Conservation (phyloP, 371 early-diverging fungal species). For the Lichtheimia corymbifera region DNA sequence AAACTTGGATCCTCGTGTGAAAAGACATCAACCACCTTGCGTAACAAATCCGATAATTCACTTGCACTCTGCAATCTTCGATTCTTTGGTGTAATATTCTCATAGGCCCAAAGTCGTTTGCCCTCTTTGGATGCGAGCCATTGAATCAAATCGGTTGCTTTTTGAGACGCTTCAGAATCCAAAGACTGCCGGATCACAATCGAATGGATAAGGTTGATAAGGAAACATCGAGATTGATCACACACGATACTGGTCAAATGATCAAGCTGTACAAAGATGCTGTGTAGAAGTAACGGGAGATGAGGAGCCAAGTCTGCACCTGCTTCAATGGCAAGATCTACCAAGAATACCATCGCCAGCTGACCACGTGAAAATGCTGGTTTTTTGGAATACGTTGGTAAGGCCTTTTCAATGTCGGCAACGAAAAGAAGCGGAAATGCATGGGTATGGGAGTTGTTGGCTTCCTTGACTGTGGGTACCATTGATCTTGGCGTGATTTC, state of each 20-base stretch:
- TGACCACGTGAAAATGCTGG: conserved; percentile 82
- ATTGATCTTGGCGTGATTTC: conserved; percentile 79
- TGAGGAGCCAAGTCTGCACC: conserved; percentile 69
- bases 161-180: conserved; percentile 55
- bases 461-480: conserved; percentile 66
- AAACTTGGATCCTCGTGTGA: conserved; percentile 65
- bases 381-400: conserved; percentile 65
- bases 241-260: conserved; percentile 76
- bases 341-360: conserved; percentile 75
- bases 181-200: conserved; percentile 65
- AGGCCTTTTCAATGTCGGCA: conserved; percentile 69
- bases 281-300: conserved; percentile 75
- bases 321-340: conserved; percentile 79
- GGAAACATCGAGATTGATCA: conserved; percentile 78
- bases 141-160: conserved; percentile 62
- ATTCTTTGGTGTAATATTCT: conserved; percentile 71
- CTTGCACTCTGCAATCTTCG: conserved; percentile 43
- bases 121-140: conserved; percentile 73
- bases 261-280: conserved; percentile 81
- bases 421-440: conserved; percentile 53
- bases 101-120: conserved; percentile 79
- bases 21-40: conserved; percentile 56
- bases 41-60: conserved; percentile 43
- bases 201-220: conserved; percentile 80
- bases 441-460: conserved; percentile 41